Evolutionary conservation across 768 basidiomycete genomes (phyloP).

Genomic region (Boletellus emodensis): DNA sequence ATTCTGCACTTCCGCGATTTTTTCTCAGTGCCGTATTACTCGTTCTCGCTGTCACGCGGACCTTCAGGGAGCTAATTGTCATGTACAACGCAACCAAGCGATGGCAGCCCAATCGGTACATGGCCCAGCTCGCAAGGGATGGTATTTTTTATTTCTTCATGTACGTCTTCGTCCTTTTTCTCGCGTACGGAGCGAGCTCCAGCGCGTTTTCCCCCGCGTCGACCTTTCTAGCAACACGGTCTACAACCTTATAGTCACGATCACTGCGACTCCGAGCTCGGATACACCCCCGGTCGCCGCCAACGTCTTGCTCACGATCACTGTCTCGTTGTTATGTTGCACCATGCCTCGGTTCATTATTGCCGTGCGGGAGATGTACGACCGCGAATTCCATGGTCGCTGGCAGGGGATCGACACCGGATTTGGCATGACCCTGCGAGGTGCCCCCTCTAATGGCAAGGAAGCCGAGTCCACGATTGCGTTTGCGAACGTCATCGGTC

Average conservation of each 20-base stretch:
- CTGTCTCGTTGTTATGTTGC: not conserved
- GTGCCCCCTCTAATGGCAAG: not conserved
- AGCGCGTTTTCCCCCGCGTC: not conserved
- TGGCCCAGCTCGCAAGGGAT: slow-evolving; percentile 1
- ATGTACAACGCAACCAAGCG: slow-evolving; percentile 2
- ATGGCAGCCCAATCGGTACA: not conserved
- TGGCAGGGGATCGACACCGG: not conserved
- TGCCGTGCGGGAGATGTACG: not conserved
- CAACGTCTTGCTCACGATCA: not conserved
- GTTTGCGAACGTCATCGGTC: not conserved
- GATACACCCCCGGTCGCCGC: not conserved
- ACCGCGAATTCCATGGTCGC: not conserved
- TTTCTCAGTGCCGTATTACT: not conserved
- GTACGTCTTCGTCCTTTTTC: slow-evolving; percentile 20
- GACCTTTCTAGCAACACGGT: not conserved
- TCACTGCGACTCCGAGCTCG: not conserved
- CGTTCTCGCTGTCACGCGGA: not conserved
- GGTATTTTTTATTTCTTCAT: slow-evolving; percentile 9
- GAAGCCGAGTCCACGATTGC: not conserved
- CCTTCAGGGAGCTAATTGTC: not conserved
- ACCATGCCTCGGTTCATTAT: not conserved
- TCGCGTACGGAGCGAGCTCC: not conserved
- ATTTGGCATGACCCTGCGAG: not conserved
- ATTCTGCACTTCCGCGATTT: not conserved
- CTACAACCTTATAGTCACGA: not conserved